Conservation (phyloP, 768 basidiomycete species). For the Macrolepiota fuliginosa region DNA sequence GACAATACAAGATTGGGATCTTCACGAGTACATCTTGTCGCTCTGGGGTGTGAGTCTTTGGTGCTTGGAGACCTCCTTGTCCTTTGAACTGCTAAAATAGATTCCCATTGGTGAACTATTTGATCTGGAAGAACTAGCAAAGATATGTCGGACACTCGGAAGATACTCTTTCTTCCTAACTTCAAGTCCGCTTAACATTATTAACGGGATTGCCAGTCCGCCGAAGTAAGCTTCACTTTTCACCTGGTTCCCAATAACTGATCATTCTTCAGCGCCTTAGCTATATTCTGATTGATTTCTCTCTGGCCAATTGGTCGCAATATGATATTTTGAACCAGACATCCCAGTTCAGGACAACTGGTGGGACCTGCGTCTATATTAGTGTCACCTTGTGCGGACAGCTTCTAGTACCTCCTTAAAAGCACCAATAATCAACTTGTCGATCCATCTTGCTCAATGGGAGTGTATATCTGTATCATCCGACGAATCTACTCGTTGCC, state of each 20-base stretch:
- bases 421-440: too few species aligned
- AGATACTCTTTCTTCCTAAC: conserved; percentile 25
- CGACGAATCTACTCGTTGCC: too few species aligned
- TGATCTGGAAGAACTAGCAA: conserved; percentile 23
- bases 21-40: conserved; percentile 23
- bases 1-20: conserved; percentile 20
- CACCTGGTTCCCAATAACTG: too few species aligned
- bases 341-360: too few species aligned
- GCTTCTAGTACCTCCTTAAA: too few species aligned
- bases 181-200: conserved; percentile 23
- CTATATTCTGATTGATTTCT: conserved; percentile 1
- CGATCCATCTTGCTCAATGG: too few species aligned
- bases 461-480: too few species aligned
- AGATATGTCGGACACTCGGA: conserved; percentile 19
- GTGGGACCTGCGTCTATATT: too few species aligned
- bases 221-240: conserved; percentile 19
- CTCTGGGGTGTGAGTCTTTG: conserved; percentile 23
- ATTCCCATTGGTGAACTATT: conserved; percentile 26
- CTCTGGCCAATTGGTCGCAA: background rate
- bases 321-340: background rate
- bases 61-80: background rate
- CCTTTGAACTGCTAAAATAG: conserved; percentile 6
- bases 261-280: conserved; percentile 1
- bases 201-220: conserved; percentile 26
- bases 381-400: too few species aligned